Percentiles rank a stretch among this genome's conserved stretches.
Conservation (phyloP, 2,329 filamentous ascomycete species). For the Lecanicillium sp. region DNA sequence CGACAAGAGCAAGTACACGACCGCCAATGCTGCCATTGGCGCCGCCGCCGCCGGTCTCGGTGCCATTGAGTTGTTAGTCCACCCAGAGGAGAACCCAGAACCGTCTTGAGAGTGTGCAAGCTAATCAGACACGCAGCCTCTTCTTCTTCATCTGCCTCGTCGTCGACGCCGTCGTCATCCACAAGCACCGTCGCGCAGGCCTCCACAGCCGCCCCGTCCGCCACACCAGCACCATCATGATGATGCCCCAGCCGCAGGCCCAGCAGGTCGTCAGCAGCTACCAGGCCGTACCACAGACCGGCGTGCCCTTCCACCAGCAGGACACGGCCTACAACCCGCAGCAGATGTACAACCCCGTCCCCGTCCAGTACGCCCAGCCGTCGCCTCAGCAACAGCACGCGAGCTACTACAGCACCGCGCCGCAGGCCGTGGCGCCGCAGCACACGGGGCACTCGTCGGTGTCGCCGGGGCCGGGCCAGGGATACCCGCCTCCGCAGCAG, state of each 20-base stretch:
- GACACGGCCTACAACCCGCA: slow-evolving; percentile 17
- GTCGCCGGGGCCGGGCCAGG: slow-evolving; percentile 1
- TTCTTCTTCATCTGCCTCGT: slow-evolving; percentile 37
- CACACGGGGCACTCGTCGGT: background rate
- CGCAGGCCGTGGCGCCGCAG: background rate
- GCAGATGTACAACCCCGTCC: slow-evolving; percentile 1
- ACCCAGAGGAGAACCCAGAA: background rate
- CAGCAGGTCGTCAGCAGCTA: slow-evolving; percentile 10
- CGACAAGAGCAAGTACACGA: slow-evolving; percentile 1
- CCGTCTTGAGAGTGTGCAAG: too few relatives aligned
- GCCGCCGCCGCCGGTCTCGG: slow-evolving; percentile 35
- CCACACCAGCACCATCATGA: slow-evolving; percentile 4
- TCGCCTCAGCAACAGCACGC: background rate
- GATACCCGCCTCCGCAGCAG: slow-evolving; percentile 2
- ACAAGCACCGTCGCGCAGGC: slow-evolving; percentile 39
- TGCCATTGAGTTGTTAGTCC: slow-evolving; percentile 36
- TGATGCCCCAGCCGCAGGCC: slow-evolving; percentile 10
- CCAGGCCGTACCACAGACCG: slow-evolving; percentile 16
- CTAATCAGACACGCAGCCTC: slow-evolving; percentile 26
- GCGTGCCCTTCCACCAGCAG: slow-evolving; percentile 16
- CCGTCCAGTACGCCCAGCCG: slow-evolving; percentile 2
- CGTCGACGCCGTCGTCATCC: slow-evolving; percentile 35
- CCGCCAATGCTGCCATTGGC: slow-evolving; percentile 24
- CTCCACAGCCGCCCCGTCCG: slow-evolving; percentile 31
- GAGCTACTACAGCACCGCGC: slow-evolving; percentile 2